Evolutionary conservation across 2,329 filamentous ascomycete species (phyloP).

Genomic region (Teratosphaeria zuluensis): DNA sequence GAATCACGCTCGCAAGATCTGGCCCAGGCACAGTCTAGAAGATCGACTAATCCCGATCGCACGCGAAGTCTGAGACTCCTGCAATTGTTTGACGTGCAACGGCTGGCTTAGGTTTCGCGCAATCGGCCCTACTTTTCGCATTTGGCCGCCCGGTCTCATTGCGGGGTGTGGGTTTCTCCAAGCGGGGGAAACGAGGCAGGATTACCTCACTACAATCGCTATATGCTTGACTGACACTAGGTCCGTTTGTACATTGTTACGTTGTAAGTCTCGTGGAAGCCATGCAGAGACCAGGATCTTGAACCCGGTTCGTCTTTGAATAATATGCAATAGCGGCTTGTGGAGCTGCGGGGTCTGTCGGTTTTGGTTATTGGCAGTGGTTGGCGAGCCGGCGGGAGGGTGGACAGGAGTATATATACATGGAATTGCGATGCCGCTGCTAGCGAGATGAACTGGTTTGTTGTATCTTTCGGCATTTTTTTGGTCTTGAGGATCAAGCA

Average conservation of each 20-base stretch:
- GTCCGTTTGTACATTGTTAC: neutral
- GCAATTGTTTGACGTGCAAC: neutral
- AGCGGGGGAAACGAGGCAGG: neutral
- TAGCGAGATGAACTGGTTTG: neutral
- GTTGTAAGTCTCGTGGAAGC: neutral
- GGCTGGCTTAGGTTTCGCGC: neutral
- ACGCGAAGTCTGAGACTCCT: neutral
- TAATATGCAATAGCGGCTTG: neutral
- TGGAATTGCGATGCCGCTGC: neutral
- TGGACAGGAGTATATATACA: neutral
- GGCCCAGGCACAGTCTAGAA: neutral
- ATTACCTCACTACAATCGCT: neutral
- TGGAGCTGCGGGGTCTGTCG: neutral
- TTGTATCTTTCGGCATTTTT: neutral
- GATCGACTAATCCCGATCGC: neutral
- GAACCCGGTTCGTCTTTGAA: neutral
- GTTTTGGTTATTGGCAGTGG: neutral
- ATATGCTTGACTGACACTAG: too few relatives aligned
- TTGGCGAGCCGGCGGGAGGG: neutral
- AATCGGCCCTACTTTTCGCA: neutral
- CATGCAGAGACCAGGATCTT: neutral
- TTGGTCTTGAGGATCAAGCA: neutral
- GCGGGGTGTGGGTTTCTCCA: neutral
- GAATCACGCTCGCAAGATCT: neutral
- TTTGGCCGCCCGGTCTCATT: neutral